Percentiles rank a stretch among this genome's conserved stretches.
Conservation (phyloP, 2,329 filamentous ascomycete species). For the Cordyceps farinosa region DNA sequence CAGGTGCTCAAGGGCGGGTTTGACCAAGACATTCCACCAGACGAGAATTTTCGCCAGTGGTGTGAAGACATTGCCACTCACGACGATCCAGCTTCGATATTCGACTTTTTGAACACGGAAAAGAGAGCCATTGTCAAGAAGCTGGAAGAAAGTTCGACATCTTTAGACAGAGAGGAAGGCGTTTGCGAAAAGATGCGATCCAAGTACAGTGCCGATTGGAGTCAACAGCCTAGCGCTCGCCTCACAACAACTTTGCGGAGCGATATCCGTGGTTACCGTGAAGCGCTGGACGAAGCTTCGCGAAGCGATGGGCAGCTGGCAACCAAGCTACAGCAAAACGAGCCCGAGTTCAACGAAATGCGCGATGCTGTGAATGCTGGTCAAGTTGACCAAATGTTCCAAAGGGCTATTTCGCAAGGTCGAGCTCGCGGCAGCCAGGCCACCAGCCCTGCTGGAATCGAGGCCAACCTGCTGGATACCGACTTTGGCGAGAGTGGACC, state of each 20-base stretch:
- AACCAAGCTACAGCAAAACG: slow-evolving; percentile 78
- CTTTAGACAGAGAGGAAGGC: slow-evolving; percentile 93
- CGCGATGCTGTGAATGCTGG: slow-evolving; percentile 79
- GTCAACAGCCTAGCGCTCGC: slow-evolving; percentile 88
- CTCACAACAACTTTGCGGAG: slow-evolving; percentile 82
- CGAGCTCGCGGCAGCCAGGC: slow-evolving; percentile 61
- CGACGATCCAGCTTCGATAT: slow-evolving; percentile 71
- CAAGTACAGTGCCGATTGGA: slow-evolving; percentile 95
- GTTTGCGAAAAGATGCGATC: slow-evolving; percentile 99
- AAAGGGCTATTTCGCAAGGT: slow-evolving; percentile 76
- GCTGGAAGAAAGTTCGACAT: slow-evolving; percentile 78
- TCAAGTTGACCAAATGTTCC: slow-evolving; percentile 84
- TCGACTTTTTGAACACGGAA: slow-evolving; percentile 73
- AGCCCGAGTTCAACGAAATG: slow-evolving; percentile 93
- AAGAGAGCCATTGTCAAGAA: slow-evolving; percentile 70
- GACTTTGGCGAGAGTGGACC: slow-evolving; percentile 79
- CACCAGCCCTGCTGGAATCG: slow-evolving; percentile 56
- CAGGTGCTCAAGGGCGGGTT: slow-evolving; percentile 91
- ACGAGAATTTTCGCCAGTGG: slow-evolving; percentile 91
- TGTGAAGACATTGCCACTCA: slow-evolving; percentile 89
- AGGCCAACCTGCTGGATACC: slow-evolving; percentile 83
- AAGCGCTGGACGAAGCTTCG: slow-evolving; percentile 84
- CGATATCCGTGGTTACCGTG: slow-evolving; percentile 83
- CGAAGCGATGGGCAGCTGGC: slow-evolving; percentile 83
- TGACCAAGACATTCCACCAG: slow-evolving; percentile 81